These are phyloP conservation scores for Cryptosporidium felis DNA, from an alignment of 169 alveolate species.

Conservation along the genomic window DNA sequence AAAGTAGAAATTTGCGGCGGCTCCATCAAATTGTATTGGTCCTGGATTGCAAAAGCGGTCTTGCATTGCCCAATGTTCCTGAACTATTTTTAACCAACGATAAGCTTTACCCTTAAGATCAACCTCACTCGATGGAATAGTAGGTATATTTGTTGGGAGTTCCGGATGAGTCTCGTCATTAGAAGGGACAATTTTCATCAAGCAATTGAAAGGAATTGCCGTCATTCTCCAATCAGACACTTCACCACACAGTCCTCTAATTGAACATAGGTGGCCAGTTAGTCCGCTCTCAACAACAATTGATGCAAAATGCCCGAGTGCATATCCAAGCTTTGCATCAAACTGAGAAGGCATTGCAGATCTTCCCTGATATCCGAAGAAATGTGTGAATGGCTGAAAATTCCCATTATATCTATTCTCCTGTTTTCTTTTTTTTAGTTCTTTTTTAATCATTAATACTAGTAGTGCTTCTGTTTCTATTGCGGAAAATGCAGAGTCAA, in stretches of 20 bases:
- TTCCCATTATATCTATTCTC: slow-evolving; percentile 89
- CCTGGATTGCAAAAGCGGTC: slow-evolving; percentile 97
- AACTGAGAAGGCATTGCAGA: slow-evolving; percentile 96
- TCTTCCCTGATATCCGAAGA: slow-evolving; percentile 98
- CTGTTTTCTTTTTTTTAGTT: slow-evolving; percentile 88
- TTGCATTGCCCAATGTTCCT: slow-evolving; percentile 88
- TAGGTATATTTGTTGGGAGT: slow-evolving; percentile 81
- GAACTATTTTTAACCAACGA: slow-evolving; percentile 82
- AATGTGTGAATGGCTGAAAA: slow-evolving; percentile 94
- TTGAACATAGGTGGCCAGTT: slow-evolving; percentile 92
- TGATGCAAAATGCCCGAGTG: slow-evolving; percentile 95
- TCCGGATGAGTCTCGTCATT: slow-evolving; percentile 78
- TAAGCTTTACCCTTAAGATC: slow-evolving; percentile 88
- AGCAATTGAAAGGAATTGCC: slow-evolving; percentile 90
- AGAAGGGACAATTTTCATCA: slow-evolving; percentile 85
- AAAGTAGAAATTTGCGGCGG: slow-evolving; percentile 84
- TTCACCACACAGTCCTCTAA: slow-evolving; percentile 90
- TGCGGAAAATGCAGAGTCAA: slow-evolving; percentile 78
- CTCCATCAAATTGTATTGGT: slow-evolving; percentile 93
- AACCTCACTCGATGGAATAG: slow-evolving; percentile 91
- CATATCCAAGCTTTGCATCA: slow-evolving; percentile 92
- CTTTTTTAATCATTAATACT: slow-evolving; percentile 92
- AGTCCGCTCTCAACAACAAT: slow-evolving; percentile 90
- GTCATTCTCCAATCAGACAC: slow-evolving; percentile 93
- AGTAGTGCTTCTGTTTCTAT: slow-evolving; percentile 94